Percentiles rank a stretch among this genome's conserved stretches.
Conservation (phyloP, 176 grass and related monocot genomes). For the Metroxylon sagu region DNA sequence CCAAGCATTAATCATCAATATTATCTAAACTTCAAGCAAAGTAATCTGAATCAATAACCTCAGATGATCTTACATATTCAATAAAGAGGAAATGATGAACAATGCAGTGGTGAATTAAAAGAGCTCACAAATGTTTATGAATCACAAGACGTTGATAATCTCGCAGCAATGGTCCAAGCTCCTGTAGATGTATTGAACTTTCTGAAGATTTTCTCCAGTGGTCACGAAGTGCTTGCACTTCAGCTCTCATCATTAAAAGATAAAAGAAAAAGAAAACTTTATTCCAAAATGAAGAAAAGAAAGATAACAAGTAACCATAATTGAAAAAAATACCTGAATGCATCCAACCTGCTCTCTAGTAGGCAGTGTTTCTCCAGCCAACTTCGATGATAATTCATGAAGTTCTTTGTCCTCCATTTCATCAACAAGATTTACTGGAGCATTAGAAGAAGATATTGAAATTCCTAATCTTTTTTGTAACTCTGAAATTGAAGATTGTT, state of each 20-base stretch:
- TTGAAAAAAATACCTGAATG: slow-evolving; percentile 45
- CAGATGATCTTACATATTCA: too few relatives aligned
- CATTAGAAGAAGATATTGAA: slow-evolving; percentile 46
- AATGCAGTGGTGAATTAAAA: slow-evolving; percentile 5
- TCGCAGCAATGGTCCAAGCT: slow-evolving; percentile 64
- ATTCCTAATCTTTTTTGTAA: slow-evolving; percentile 70
- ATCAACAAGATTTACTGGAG: slow-evolving; percentile 46
- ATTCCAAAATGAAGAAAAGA: too few relatives aligned
- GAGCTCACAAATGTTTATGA: slow-evolving; percentile 31
- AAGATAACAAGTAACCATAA: too few relatives aligned
- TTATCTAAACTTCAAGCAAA: too few relatives aligned
- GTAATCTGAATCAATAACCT: too few relatives aligned
- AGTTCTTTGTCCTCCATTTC: slow-evolving; percentile 84
- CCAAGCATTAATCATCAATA: too few relatives aligned
- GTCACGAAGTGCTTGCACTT: slow-evolving; percentile 61
- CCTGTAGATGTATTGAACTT: slow-evolving; percentile 59
- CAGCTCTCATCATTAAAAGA: slow-evolving; percentile 11
- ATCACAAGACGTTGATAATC: slow-evolving; percentile 78
- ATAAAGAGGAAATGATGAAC: background rate
- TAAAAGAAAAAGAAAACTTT: slow-evolving; percentile 4
- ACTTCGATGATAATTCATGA: slow-evolving; percentile 46
- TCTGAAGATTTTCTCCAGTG: slow-evolving; percentile 59
- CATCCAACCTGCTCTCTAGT: slow-evolving; percentile 46
- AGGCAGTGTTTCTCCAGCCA: slow-evolving; percentile 54
- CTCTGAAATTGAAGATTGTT: slow-evolving; percentile 37